Evolutionary conservation across 2,329 filamentous ascomycete species (phyloP).

Genomic region (Paraphoma sp.): DNA sequence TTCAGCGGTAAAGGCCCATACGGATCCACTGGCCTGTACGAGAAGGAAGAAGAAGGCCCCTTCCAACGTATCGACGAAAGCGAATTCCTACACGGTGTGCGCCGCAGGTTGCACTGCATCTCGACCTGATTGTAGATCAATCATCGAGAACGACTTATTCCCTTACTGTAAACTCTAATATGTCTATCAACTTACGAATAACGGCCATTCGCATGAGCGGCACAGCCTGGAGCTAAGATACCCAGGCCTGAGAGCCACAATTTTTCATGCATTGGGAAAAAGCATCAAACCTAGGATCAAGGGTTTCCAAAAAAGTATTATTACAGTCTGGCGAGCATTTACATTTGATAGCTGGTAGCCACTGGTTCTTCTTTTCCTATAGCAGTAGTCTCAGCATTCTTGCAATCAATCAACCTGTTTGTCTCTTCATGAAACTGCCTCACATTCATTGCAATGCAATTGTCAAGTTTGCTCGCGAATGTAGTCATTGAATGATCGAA

Average conservation of each 20-base stretch:
- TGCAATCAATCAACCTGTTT: conserved; percentile 14
- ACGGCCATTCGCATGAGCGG: conserved; percentile 39
- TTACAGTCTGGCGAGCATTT: conserved; percentile 14
- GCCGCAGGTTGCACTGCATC: conserved; percentile 45
- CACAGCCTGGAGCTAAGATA: conserved; percentile 43
- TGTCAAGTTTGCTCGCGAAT: not conserved
- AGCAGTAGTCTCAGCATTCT: conserved; percentile 18
- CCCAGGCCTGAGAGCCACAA: conserved; percentile 36
- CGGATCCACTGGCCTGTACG: conserved; percentile 57
- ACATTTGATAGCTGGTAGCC: conserved; percentile 15
- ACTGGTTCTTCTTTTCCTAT: conserved; percentile 4
- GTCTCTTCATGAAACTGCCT: not conserved
- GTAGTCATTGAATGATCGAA: no score
- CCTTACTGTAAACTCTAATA: conserved; percentile 28
- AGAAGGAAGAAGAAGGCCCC: conserved; percentile 54
- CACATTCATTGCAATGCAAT: not conserved
- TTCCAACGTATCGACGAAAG: conserved; percentile 49
- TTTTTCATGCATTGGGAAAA: conserved; percentile 27
- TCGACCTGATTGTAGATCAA: conserved; percentile 38
- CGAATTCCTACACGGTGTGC: conserved; percentile 48
- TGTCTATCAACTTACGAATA: conserved; percentile 28
- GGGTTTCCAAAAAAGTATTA: conserved; percentile 6
- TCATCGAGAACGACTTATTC: conserved; percentile 20
- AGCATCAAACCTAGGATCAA: conserved; percentile 14
- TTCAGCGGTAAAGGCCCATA: conserved; percentile 57